phyloP scores from a whole-genome alignment of 768 basidiomycete genomes.

The Pulveroboletus sp. region DNA sequence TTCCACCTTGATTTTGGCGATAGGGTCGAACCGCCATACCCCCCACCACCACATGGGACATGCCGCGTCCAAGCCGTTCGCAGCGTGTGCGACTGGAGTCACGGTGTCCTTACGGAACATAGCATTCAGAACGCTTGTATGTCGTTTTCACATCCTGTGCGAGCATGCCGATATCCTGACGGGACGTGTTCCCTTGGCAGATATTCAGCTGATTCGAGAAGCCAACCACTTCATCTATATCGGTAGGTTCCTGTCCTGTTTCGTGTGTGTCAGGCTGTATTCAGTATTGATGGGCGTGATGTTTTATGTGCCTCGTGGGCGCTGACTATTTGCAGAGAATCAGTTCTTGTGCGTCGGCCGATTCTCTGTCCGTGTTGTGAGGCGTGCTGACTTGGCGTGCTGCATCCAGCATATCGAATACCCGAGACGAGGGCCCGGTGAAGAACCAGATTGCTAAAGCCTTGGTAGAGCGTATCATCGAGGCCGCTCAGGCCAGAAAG shows the following conservation, averaged over 20 bases:
- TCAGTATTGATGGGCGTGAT: slow-evolving; percentile 12
- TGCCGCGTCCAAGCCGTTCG: slow-evolving; percentile 81
- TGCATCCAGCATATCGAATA: slow-evolving; percentile 68
- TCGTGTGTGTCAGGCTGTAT: neutral
- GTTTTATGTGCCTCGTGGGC: slow-evolving; percentile 3
- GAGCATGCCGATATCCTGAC: slow-evolving; percentile 1
- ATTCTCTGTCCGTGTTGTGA: neutral
- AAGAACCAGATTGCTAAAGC: slow-evolving; percentile 84
- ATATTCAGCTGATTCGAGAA: slow-evolving; percentile 77
- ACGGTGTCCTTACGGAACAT: slow-evolving; percentile 84
- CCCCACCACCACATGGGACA: slow-evolving; percentile 43
- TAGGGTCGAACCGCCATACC: slow-evolving; percentile 40
- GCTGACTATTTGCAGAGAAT: slow-evolving; percentile 48
- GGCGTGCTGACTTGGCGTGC: slow-evolving; percentile 4
- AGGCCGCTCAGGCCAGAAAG: slow-evolving; percentile 63
- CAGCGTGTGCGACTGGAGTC: slow-evolving; percentile 91
- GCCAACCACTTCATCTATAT: slow-evolving; percentile 92
- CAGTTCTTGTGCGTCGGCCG: slow-evolving; percentile 74
- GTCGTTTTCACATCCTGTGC: slow-evolving; percentile 29
- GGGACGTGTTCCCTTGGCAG: slow-evolving; percentile 32
- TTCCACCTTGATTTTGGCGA: slow-evolving; percentile 52
- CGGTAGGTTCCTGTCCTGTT: slow-evolving; percentile 48
- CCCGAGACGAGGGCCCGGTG: slow-evolving; percentile 60
- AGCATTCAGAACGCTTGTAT: slow-evolving; percentile 93
- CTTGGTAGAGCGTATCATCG: slow-evolving; percentile 79